Conservation (phyloP, 305 asterid genomes). For the Fraxinus baroniana region DNA sequence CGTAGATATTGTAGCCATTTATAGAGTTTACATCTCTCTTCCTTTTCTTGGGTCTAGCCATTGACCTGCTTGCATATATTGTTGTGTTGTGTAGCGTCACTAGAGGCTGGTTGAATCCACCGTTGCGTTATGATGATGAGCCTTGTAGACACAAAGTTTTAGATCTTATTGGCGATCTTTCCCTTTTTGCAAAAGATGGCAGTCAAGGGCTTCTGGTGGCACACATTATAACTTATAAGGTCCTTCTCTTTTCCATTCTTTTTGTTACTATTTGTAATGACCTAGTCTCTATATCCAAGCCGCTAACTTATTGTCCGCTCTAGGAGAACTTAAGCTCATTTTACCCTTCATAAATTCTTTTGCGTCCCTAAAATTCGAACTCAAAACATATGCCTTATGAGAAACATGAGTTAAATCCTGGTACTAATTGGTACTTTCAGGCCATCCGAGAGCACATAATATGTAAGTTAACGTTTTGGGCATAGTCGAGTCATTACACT, state of each 20-base stretch:
- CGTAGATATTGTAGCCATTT: background rate
- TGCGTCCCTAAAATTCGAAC: background rate
- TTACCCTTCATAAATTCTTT: background rate
- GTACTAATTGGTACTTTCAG: background rate
- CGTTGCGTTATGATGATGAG: constrained; percentile 69
- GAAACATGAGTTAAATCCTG: background rate
- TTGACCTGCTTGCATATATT: constrained; percentile 4
- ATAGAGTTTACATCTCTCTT: constrained; percentile 1
- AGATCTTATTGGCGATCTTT: constrained; percentile 93
- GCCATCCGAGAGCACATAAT: background rate
- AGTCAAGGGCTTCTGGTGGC: constrained; percentile 89
- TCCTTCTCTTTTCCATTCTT: constrained; percentile 22
- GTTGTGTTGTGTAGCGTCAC: constrained; percentile 41
- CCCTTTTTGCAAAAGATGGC: constrained; percentile 82
- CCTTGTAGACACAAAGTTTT: constrained; percentile 94
- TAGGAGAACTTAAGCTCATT: background rate
- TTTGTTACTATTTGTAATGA: background rate
- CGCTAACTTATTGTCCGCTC: background rate
- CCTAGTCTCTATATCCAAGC: background rate
- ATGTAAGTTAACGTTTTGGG: background rate
- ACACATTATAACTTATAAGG: constrained; percentile 82
- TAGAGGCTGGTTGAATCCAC: constrained; percentile 91
- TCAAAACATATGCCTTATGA: background rate
- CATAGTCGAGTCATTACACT: background rate
- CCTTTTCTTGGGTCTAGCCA: background rate